A percentile compares a stretch with the other conserved stretches of the same genome.
These are phyloP conservation scores for Teunomyces aglyptinius DNA, from an alignment of 805 yeast species.

Conservation along the genomic window DNA sequence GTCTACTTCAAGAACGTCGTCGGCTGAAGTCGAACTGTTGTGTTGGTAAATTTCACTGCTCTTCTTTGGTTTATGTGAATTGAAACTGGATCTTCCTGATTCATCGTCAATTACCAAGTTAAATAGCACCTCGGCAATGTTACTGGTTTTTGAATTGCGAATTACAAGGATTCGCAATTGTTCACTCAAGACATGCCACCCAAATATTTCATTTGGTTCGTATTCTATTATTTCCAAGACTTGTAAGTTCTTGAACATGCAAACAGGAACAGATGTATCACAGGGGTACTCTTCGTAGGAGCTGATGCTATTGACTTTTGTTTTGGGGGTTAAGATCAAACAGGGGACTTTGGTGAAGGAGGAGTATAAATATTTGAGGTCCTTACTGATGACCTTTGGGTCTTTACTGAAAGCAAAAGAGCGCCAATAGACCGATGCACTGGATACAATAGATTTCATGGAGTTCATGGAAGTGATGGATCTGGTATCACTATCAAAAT, in stretches of 20 bases:
- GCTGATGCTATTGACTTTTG: slow-evolving; percentile 53
- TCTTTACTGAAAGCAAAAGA: slow-evolving; percentile 35
- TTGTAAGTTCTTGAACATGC: slow-evolving; percentile 58
- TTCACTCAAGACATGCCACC: slow-evolving; percentile 60
- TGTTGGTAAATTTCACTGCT: slow-evolving; percentile 7
- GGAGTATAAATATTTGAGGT: slow-evolving; percentile 55
- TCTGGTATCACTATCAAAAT: slow-evolving; percentile 42
- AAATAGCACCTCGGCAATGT: slow-evolving; percentile 51
- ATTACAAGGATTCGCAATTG: slow-evolving; percentile 54
- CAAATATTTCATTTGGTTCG: slow-evolving; percentile 63
- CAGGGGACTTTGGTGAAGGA: slow-evolving; percentile 68
- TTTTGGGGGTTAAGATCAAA: slow-evolving; percentile 56
- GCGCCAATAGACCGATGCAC: slow-evolving; percentile 43
- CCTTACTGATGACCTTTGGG: slow-evolving; percentile 47
- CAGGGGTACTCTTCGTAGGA: slow-evolving; percentile 71
- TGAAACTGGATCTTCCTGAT: slow-evolving; percentile 36
- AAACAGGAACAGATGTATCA: slow-evolving; percentile 66
- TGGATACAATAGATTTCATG: slow-evolving; percentile 49
- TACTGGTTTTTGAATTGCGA: slow-evolving; percentile 48
- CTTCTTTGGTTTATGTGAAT: slow-evolving; percentile 19
- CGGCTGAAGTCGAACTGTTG: slow-evolving; percentile 3
- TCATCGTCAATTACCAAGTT: slow-evolving; percentile 56
- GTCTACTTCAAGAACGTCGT: slow-evolving; percentile 10
- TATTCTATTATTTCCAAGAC: slow-evolving; percentile 59
- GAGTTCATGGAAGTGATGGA: slow-evolving; percentile 60